Evolutionary conservation across 129 eudicot species (phyloP).

Genomic region (Kitagawia praeruptora): DNA sequence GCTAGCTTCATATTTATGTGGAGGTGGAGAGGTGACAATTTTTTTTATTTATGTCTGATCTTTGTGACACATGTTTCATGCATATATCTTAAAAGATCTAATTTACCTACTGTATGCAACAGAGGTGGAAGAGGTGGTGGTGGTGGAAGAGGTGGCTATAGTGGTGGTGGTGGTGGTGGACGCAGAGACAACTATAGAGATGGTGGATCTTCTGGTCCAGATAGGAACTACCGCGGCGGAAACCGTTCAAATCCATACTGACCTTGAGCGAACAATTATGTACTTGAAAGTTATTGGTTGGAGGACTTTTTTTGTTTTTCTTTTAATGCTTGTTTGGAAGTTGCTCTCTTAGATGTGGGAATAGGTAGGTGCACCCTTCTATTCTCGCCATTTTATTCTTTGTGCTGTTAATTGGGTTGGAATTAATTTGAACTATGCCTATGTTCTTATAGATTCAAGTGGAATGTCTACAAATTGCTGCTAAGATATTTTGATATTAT

Average conservation of each 20-base stretch:
- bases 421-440: conserved; percentile 56
- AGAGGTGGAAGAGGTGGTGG: conserved; percentile 50
- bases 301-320: conserved; percentile 46
- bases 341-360: conserved; percentile 58
- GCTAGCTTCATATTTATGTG: no score
- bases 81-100: neutral
- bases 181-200: conserved; percentile 77
- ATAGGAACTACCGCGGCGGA: conserved; percentile 81
- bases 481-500: conserved; percentile 77
- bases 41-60: neutral
- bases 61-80: neutral
- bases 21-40: no score
- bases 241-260: conserved; percentile 94
- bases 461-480: conserved; percentile 84
- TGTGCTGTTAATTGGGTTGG: conserved; percentile 24
- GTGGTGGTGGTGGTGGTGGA: conserved; percentile 53
- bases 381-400: conserved; percentile 22
- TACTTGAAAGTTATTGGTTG: conserved; percentile 39
- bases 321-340: conserved; percentile 25
- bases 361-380: conserved; percentile 80
- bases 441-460: conserved; percentile 85
- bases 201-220: conserved; percentile 74
- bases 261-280: conserved; percentile 30
- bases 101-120: neutral
- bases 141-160: conserved; percentile 43